phyloP scores from a whole-genome alignment of 345 rosid species.

The rapeseed (Brassica napus) region Da-Ae NC_063450.1:28436001-28436500 shows the following conservation, averaged over 20 bases:
- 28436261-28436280: slow-evolving; percentile 89
- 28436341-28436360: slow-evolving; percentile 37
- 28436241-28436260: slow-evolving; percentile 69
- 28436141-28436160: slow-evolving; percentile 60
- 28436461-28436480: slow-evolving; percentile 48
- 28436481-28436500: slow-evolving; percentile 55
- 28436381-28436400: neutral
- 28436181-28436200: slow-evolving; percentile 75
- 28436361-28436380: neutral
- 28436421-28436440: slow-evolving; percentile 31
- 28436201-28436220: slow-evolving; percentile 76
- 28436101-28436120: slow-evolving; percentile 14
- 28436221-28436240: slow-evolving; percentile 65
- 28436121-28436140: slow-evolving; percentile 42
- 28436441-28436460: slow-evolving; percentile 66
- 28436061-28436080: neutral
- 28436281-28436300: slow-evolving; percentile 61
- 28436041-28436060: slow-evolving; percentile 7
- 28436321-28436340: slow-evolving; percentile 48
- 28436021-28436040: slow-evolving; percentile 76
- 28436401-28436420: slow-evolving; percentile 14
- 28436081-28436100: neutral
- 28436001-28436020: slow-evolving; percentile 75
- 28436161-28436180: slow-evolving; percentile 70
- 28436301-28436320: slow-evolving; percentile 46